A percentile compares a stretch with the other conserved stretches of the same genome.
phyloP scores from a whole-genome alignment of 768 basidiomycete genomes.

The Amylocystis lapponica region DNA sequence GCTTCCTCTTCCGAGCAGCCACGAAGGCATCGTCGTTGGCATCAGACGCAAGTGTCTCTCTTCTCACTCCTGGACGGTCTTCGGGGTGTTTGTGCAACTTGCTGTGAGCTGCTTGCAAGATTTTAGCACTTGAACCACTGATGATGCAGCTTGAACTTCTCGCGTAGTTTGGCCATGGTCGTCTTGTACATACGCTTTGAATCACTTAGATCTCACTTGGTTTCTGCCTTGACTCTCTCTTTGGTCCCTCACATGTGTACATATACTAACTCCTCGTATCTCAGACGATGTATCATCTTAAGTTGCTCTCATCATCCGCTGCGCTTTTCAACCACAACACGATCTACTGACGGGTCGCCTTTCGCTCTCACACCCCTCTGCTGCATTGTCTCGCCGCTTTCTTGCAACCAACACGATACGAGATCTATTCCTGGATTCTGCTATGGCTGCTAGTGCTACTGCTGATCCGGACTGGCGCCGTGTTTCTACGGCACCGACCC shows the following conservation, averaged over 20 bases:
- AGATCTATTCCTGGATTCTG: conserved; percentile 3
- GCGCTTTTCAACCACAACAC: conserved; percentile 8
- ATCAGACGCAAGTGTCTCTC: background rate
- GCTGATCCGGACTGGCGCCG: conserved; percentile 13
- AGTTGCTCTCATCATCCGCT: too few species aligned
- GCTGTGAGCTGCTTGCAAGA: conserved; percentile 5
- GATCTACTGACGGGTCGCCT: conserved; percentile 11
- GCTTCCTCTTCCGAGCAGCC: too few species aligned
- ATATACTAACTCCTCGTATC: too few species aligned
- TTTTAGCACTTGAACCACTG: background rate
- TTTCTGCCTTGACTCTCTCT: too few species aligned
- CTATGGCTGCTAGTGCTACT: conserved; percentile 6
- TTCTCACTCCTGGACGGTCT: background rate
- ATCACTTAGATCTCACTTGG: too few species aligned
- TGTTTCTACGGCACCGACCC: conserved; percentile 10
- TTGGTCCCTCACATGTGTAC: too few species aligned
- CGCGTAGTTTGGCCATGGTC: too few species aligned
- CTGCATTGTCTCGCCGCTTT: background rate
- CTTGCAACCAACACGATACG: background rate
- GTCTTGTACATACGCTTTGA: too few species aligned
- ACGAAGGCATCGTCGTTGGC: background rate
- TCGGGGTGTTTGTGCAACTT: conserved; percentile 3
- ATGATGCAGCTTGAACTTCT: too few species aligned
- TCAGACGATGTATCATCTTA: too few species aligned
- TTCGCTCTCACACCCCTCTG: conserved; percentile 1